phyloP scores from a whole-genome alignment of 331 rosid species.

The Erythrophleum ivorense region DNA sequence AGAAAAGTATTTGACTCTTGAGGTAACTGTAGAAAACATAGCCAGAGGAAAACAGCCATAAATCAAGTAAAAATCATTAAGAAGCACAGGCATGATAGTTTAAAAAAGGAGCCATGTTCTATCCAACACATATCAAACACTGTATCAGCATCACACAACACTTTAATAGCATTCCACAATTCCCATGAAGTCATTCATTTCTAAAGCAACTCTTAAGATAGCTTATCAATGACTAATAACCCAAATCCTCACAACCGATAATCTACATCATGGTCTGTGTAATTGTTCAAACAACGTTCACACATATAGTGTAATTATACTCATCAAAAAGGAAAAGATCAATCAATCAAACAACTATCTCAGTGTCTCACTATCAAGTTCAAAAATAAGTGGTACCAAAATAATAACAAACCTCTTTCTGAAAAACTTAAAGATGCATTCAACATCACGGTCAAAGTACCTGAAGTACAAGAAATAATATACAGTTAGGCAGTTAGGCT shows the following conservation, averaged over 20 bases:
- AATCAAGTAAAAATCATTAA: neutral
- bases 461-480: constrained; percentile 54
- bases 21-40: neutral
- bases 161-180: neutral
- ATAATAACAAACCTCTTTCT: constrained; percentile 62
- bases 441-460: constrained; percentile 95
- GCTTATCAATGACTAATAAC: neutral
- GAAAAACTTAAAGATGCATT: constrained; percentile 82
- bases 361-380: neutral
- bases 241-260: neutral
- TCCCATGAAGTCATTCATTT: neutral
- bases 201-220: neutral
- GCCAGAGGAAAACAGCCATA: neutral
- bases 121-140: neutral
- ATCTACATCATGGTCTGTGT: neutral
- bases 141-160: neutral
- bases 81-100: neutral
- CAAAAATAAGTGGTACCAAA: constrained; percentile 13
- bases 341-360: constrained; percentile 1
- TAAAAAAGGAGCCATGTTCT: neutral
- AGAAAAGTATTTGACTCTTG: neutral
- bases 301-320: neutral
- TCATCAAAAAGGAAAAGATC: neutral
- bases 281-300: neutral
- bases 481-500: neutral